Evolutionary conservation across 202 grass and related monocot genomes (phyloP).

Genomic region (Schoenoplectus tabernaemontani): DNA sequence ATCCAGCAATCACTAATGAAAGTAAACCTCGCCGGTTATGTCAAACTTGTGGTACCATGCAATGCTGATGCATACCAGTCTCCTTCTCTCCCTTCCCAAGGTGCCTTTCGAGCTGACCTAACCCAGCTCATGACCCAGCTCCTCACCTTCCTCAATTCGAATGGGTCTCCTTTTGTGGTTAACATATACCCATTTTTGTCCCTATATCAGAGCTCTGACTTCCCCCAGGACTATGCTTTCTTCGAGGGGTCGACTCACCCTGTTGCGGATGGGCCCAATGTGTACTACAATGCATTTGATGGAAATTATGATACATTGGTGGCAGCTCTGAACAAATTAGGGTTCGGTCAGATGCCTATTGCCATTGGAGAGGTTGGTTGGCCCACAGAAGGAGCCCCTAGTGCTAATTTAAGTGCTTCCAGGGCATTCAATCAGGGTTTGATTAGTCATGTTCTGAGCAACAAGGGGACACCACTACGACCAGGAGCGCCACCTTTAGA

Average conservation of each 20-base stretch:
- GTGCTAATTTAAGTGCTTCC: constrained; percentile 65
- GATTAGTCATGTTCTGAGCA: constrained; percentile 44
- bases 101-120: constrained; percentile 54
- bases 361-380: constrained; percentile 74
- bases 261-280: constrained; percentile 54
- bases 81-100: constrained; percentile 55
- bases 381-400: constrained; percentile 68
- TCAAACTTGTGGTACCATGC: constrained; percentile 72
- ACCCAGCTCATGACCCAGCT: constrained; percentile 74
- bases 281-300: constrained; percentile 82
- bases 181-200: constrained; percentile 85
- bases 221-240: constrained; percentile 86
- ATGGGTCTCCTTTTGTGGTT: constrained; percentile 63
- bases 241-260: constrained; percentile 76
- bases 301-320: constrained; percentile 77
- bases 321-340: constrained; percentile 59
- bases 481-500: constrained; percentile 48
- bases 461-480: constrained; percentile 59
- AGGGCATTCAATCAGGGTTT: constrained; percentile 75
- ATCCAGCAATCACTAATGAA: constrained; percentile 67
- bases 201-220: constrained; percentile 64
- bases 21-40: constrained; percentile 58
- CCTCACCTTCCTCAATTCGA: constrained; percentile 51
- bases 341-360: constrained; percentile 53
- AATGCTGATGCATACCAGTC: constrained; percentile 78